Conservation (phyloP, 345 rosid species). For the Eucalyptus regnans region DNA sequence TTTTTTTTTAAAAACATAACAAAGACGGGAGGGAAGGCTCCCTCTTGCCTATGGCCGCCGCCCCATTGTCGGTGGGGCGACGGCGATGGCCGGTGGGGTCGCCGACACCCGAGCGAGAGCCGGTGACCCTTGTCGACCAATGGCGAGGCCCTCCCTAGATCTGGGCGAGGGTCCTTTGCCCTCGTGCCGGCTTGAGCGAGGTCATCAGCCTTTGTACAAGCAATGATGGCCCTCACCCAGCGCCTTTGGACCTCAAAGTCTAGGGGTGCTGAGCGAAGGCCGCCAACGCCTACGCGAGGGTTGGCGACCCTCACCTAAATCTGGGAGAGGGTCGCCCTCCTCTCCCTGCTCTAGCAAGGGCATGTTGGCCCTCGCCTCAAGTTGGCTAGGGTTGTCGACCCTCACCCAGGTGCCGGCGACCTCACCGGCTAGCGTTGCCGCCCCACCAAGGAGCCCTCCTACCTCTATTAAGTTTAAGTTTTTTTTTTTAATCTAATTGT, state of each 20-base stretch:
- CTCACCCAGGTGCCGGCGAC: rapidly evolving
- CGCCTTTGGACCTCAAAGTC: rapidly evolving
- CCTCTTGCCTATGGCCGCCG: rapidly evolving
- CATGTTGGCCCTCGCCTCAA: rapidly evolving
- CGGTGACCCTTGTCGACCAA: rapidly evolving
- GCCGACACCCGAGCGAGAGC: rapidly evolving
- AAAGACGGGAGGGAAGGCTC: no score
- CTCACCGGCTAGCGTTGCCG: rapidly evolving
- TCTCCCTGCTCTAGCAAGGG: no score
- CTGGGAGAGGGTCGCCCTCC: no score
- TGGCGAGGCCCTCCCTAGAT: no score
- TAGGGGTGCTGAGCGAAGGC: rapidly evolving
- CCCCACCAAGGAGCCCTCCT: no score
- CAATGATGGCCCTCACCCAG: rapidly evolving
- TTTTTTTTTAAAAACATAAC: rapidly evolving
- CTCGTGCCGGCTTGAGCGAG: rapidly evolving
- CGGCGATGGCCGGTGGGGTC: rapidly evolving
- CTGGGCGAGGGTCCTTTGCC: rapidly evolving
- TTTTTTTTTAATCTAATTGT: no score
- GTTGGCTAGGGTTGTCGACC: rapidly evolving
- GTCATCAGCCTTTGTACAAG: no score
- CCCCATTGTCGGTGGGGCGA: no score
- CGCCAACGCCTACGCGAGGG: rapidly evolving
- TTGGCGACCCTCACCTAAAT: no score
- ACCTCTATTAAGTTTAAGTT: no score